Conservation (phyloP, 805 yeast genomes). For the Metschnikowia kofuensis region DNA sequence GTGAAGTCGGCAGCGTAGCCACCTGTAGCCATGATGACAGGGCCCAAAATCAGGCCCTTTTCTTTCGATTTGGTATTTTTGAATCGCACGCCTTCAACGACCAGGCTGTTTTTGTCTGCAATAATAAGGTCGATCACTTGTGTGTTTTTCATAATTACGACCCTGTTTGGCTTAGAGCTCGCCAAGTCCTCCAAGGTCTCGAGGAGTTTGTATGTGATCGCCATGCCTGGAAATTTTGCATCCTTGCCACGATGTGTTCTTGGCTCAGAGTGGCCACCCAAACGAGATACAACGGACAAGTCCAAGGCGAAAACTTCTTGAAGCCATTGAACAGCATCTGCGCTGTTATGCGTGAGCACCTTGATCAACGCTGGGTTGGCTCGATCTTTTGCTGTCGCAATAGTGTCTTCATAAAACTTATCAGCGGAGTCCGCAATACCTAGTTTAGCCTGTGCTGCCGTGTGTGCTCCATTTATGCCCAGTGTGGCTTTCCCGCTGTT, state of each 20-base stretch:
- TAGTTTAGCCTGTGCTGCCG: slow-evolving; percentile 53
- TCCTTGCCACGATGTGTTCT: slow-evolving; percentile 80
- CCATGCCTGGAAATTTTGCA: slow-evolving; percentile 63
- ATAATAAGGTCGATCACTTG: slow-evolving; percentile 41
- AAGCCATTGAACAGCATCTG: slow-evolving; percentile 71
- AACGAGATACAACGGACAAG: slow-evolving; percentile 63
- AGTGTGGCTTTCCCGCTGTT: slow-evolving; percentile 67
- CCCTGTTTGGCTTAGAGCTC: slow-evolving; percentile 37
- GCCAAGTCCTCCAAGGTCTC: slow-evolving; percentile 20
- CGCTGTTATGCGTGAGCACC: slow-evolving; percentile 59
- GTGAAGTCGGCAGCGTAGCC: slow-evolving; percentile 67
- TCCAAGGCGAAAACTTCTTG: slow-evolving; percentile 60
- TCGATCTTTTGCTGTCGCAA: slow-evolving; percentile 59
- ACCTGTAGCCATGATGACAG: slow-evolving; percentile 62
- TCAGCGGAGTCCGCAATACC: slow-evolving; percentile 55
- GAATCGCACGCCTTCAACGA: slow-evolving; percentile 21
- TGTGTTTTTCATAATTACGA: slow-evolving; percentile 22
- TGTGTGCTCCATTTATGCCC: slow-evolving; percentile 71
- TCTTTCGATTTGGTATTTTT: slow-evolving; percentile 31
- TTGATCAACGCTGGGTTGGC: slow-evolving; percentile 59
- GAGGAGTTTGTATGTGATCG: slow-evolving; percentile 49
- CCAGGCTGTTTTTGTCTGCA: slow-evolving; percentile 21
- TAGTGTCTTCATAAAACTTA: slow-evolving; percentile 62
- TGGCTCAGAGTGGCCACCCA: slow-evolving; percentile 80
- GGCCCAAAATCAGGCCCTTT: slow-evolving; percentile 42